Evolutionary conservation across 345 rosid species (phyloP).

Genomic region (Draba incana): DNA sequence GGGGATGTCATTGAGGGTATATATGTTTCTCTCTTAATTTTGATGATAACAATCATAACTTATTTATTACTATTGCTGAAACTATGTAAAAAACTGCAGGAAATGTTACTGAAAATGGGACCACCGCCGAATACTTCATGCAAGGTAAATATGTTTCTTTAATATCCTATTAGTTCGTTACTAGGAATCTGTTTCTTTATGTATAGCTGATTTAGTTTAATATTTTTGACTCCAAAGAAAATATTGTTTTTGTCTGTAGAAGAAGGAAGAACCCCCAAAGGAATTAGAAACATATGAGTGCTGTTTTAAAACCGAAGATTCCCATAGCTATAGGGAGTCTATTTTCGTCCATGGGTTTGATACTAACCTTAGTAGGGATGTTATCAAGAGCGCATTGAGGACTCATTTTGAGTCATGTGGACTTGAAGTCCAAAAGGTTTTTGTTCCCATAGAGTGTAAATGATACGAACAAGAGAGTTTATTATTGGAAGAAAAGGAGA

Average conservation of each 20-base stretch:
- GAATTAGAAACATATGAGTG: slow-evolving; percentile 3
- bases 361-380: slow-evolving; percentile 47
- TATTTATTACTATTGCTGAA: background rate
- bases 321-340: background rate
- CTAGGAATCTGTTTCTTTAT: background rate
- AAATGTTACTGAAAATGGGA: background rate
- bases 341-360: slow-evolving; percentile 55
- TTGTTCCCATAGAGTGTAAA: slow-evolving; percentile 57
- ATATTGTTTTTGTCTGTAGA: background rate
- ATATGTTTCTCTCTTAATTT: background rate
- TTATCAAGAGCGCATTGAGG: slow-evolving; percentile 44
- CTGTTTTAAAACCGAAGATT: slow-evolving; percentile 26
- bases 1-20: slow-evolving; percentile 4
- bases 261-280: slow-evolving; percentile 50
- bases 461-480: too few species aligned
- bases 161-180: too few species aligned
- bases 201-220: background rate
- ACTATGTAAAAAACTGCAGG: slow-evolving; percentile 1
- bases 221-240: background rate
- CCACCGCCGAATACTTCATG: background rate
- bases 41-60: background rate
- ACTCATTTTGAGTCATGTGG: slow-evolving; percentile 60
- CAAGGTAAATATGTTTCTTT: slow-evolving; percentile 1
- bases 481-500: too few species aligned
- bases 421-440: slow-evolving; percentile 46